Base-by-base conservation (phyloP, 768 basidiomycete species). In the Suillus subluteus region DNA sequence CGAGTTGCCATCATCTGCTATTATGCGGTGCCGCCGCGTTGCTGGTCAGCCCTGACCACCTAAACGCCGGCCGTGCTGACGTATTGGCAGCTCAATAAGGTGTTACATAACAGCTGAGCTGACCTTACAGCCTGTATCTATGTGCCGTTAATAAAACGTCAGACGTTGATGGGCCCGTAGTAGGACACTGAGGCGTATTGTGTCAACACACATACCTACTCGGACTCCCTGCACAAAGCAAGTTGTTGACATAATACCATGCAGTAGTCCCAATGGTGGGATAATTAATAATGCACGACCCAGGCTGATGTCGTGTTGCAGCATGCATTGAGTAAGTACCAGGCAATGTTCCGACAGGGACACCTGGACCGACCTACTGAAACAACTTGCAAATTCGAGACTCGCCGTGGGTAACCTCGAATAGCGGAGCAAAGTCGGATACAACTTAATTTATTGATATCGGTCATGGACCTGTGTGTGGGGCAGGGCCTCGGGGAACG, bases 291-390 rank as follows among this genome's bases (percentile, higher is more conserved):
- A 37, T n/a, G 12, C 55, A 56, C 21, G 35, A n/a, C 21, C 55
- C 37, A 56, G 35, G 21, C 55, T 37, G 54, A 30, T 55, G 54
- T 21, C 54, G 54, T 55, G 54, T 35, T 56, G 55, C 21, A 56
- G 11, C 6, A 32, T 37, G 11, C 6, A 32, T 37, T 37, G 55
- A 56, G 18, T 35, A 56, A 32, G 52, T 37, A 16, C 15, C 16
- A 30, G 15, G 15, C 6, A 13, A 35, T 21, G 21, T 21, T 13
- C 21, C 11, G 9, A n/a, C 12, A 56, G 9, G 52, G 15, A 30
- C 26, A 52, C 50, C n/a, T 48, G n/a, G n/a, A 8, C 50, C 18
- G 30, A 56, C 18, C 18, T 32, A 54, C 52, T 16, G 30, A 32
- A 54, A 32, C 18, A 3, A 55, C 6, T 55, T 54, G 15, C 12